phyloP scores from a whole-genome alignment of 768 basidiomycete species.

The Pleurotus eryngii region DNA sequence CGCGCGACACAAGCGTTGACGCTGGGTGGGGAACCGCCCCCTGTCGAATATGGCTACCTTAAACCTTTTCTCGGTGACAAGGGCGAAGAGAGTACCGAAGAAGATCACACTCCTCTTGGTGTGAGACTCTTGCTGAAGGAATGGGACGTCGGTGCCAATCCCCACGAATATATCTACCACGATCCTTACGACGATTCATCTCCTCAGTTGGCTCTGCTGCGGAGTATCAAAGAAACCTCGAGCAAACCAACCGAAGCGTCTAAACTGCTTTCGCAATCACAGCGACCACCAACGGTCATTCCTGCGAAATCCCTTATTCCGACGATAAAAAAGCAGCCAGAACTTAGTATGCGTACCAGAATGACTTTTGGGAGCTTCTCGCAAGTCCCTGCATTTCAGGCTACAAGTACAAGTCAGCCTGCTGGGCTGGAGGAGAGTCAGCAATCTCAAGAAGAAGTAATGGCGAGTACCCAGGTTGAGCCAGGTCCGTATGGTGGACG shows the following conservation, averaged over 20 bases:
- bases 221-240: slow-evolving; percentile 5
- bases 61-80: slow-evolving; percentile 40
- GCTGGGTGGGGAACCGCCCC: slow-evolving; percentile 52
- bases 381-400: slow-evolving; percentile 9
- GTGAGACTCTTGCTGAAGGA: slow-evolving; percentile 64
- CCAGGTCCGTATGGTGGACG: slow-evolving; percentile 73
- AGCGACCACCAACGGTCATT: slow-evolving; percentile 39
- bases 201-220: slow-evolving; percentile 14
- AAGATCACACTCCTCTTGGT: slow-evolving; percentile 38
- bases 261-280: slow-evolving; percentile 17
- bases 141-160: slow-evolving; percentile 59
- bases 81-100: slow-evolving; percentile 19
- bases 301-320: slow-evolving; percentile 21
- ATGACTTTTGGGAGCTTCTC: slow-evolving; percentile 6
- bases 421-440: slow-evolving; percentile 8
- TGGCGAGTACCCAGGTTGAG: slow-evolving; percentile 67
- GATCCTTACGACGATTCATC: slow-evolving; percentile 49
- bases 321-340: neutral
- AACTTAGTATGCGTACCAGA: neutral
- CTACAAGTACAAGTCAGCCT: slow-evolving; percentile 11
- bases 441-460: slow-evolving; percentile 35
- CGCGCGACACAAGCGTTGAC: slow-evolving; percentile 51
- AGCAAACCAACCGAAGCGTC: neutral
- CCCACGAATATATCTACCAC: slow-evolving; percentile 44
- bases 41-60: slow-evolving; percentile 60